These are phyloP conservation scores for Dictyostelium citrinum DNA, from an alignment of 78 protist species.

Conservation along the genomic window DNA sequence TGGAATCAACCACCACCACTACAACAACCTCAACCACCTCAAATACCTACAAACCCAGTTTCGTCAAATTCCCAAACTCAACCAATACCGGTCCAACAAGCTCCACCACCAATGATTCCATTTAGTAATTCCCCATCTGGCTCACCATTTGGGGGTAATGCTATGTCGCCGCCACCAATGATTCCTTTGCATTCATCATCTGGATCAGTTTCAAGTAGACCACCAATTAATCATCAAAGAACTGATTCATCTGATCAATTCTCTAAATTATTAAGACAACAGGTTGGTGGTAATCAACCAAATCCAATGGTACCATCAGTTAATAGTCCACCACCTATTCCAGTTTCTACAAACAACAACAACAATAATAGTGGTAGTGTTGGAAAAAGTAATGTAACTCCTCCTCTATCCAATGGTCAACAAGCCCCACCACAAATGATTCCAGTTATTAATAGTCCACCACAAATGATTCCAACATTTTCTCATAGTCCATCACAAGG, in stretches of 20 bases:
- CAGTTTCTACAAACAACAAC: neutral
- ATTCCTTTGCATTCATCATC: neutral
- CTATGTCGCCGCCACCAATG: neutral
- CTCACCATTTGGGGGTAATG: neutral
- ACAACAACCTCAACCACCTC: neutral
- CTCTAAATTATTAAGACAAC: neutral
- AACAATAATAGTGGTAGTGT: neutral
- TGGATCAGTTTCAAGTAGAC: neutral
- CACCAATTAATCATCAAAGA: conserved; percentile 7
- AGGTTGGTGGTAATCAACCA: neutral
- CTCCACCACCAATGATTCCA: neutral
- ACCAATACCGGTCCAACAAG: neutral
- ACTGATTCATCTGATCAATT: conserved; percentile 20
- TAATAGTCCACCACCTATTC: neutral
- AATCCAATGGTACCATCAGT: neutral
- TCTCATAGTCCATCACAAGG: neutral
- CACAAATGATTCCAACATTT: neutral
- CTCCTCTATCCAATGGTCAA: too few relatives aligned
- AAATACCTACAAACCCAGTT: neutral
- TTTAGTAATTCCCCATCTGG: neutral
- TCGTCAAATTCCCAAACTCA: neutral
- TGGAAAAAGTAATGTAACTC: too few relatives aligned
- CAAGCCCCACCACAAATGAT: neutral
- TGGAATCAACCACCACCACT: neutral
- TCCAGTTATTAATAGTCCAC: neutral